phyloP scores from a whole-genome alignment of 2,329 filamentous ascomycete species.

The Hypoxylon sp. region DNA sequence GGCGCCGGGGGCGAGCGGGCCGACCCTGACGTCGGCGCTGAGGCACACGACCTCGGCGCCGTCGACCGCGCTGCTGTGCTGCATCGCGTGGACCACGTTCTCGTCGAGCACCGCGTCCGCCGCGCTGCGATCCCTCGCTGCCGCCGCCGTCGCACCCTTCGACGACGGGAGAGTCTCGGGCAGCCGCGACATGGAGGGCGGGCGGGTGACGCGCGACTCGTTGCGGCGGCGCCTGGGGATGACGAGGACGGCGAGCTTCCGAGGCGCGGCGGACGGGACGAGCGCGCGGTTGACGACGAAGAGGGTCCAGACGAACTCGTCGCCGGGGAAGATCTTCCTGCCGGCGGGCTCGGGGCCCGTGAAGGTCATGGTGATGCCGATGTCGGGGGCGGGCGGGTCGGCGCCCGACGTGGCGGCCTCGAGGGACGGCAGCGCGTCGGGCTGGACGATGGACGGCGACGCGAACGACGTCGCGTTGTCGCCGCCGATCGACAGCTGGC shows the following conservation, averaged over 20 bases:
- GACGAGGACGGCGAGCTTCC: conserved; percentile 75
- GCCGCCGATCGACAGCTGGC: conserved; percentile 69
- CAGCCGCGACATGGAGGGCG: conserved; percentile 61
- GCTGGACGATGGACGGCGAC: conserved; percentile 64
- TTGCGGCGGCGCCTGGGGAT: conserved; percentile 70
- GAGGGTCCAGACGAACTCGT: conserved; percentile 75
- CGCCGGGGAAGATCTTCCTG: conserved; percentile 64
- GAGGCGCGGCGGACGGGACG: conserved; percentile 52
- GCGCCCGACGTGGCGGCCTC: conserved; percentile 59
- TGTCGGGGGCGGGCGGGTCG: conserved; percentile 61
- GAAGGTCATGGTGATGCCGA: conserved; percentile 80
- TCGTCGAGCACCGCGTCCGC: conserved; percentile 77
- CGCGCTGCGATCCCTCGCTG: conserved; percentile 48
- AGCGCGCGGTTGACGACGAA: conserved; percentile 77
- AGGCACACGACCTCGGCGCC: conserved; percentile 75
- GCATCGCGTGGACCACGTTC: conserved; percentile 74
- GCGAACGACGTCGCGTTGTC: conserved; percentile 63
- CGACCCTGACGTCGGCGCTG: conserved; percentile 76
- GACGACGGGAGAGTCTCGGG: conserved; percentile 28
- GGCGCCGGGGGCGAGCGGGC: conserved; percentile 73
- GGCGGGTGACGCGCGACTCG: conserved; percentile 61
- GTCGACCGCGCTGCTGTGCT: conserved; percentile 70
- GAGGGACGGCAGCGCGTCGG: conserved; percentile 66
- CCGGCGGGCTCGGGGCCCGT: conserved; percentile 61
- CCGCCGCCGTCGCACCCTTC: too few species aligned